phyloP scores from a whole-genome alignment of 108 stramenopile genomes.

The Bacterosira constricta region DNA sequence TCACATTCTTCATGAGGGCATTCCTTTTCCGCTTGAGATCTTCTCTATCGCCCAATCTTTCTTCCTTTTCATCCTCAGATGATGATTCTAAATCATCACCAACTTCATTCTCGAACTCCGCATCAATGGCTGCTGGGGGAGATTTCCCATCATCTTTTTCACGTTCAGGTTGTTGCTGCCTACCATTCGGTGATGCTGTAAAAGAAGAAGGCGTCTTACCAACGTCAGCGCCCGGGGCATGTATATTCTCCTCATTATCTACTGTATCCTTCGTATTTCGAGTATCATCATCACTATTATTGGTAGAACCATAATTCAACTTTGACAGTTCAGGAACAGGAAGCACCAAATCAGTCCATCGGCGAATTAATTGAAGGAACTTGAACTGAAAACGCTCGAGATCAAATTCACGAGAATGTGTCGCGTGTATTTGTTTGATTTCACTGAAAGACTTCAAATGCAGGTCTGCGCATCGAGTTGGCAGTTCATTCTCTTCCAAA shows the following conservation, averaged over 20 bases:
- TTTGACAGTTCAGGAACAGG: slow-evolving; percentile 33
- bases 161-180: background rate
- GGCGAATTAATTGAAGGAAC: slow-evolving; percentile 32
- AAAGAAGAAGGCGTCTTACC: slow-evolving; percentile 1
- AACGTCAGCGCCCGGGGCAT: background rate
- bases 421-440: slow-evolving; percentile 10
- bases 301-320: slow-evolving; percentile 32
- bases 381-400: slow-evolving; percentile 27
- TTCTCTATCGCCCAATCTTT: slow-evolving; percentile 1
- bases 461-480: slow-evolving; percentile 5
- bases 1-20: slow-evolving; percentile 31
- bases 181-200: background rate
- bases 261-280: background rate
- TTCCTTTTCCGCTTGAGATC: slow-evolving; percentile 22
- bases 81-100: slow-evolving; percentile 37
- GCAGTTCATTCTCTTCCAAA: slow-evolving; percentile 3
- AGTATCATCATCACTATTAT: background rate
- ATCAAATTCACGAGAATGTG: slow-evolving; percentile 20
- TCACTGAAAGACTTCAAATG: slow-evolving; percentile 26
- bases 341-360: slow-evolving; percentile 38
- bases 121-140: slow-evolving; percentile 17
- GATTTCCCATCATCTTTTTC: background rate
- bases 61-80: background rate
- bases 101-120: slow-evolving; percentile 8
- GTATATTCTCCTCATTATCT: slow-evolving; percentile 13